Percentiles rank a stretch among this genome's conserved stretches.
Evolutionary conservation across 1,284 basidiomycete genomes (phyloP).

Genomic region (Microstroma glucosiphilum): DNA sequence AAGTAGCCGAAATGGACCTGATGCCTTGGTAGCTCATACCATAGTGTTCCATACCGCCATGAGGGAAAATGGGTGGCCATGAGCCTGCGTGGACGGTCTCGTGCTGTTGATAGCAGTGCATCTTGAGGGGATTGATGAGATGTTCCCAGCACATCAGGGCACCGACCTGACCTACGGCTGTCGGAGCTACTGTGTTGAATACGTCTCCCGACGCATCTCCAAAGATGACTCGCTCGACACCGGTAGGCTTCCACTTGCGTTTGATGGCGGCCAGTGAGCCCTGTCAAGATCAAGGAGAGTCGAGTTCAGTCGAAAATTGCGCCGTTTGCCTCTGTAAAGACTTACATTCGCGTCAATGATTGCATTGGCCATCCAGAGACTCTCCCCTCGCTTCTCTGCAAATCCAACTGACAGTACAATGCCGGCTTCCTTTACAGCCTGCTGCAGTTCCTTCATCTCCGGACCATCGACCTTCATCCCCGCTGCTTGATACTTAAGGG

Average conservation of each 20-base stretch:
- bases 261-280: constrained; percentile 5
- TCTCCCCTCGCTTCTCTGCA: constrained; percentile 8
- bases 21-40: constrained; percentile 11
- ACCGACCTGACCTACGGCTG: constrained; percentile 7
- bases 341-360: constrained; percentile 9
- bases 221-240: constrained; percentile 12
- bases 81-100: constrained; percentile 9
- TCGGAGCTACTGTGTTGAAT: constrained; percentile 9
- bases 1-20: neutral
- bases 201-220: constrained; percentile 12
- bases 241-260: constrained; percentile 12
- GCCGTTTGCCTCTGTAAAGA: neutral
- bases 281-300: neutral
- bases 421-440: neutral
- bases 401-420: constrained; percentile 8
- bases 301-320: no score
- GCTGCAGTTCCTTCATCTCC: constrained; percentile 9
- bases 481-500: constrained; percentile 2
- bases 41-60: constrained; percentile 10
- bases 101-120: neutral
- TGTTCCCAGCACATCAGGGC: constrained; percentile 14
- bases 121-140: constrained; percentile 7
- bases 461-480: neutral
- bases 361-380: constrained; percentile 9
- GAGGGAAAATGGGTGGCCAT: constrained; percentile 11